Evolutionary conservation across 2,329 filamentous ascomycete genomes (phyloP), one percentile per base, ranked within the genome.

Genomic region (Fusarium ramigenum): DNA sequence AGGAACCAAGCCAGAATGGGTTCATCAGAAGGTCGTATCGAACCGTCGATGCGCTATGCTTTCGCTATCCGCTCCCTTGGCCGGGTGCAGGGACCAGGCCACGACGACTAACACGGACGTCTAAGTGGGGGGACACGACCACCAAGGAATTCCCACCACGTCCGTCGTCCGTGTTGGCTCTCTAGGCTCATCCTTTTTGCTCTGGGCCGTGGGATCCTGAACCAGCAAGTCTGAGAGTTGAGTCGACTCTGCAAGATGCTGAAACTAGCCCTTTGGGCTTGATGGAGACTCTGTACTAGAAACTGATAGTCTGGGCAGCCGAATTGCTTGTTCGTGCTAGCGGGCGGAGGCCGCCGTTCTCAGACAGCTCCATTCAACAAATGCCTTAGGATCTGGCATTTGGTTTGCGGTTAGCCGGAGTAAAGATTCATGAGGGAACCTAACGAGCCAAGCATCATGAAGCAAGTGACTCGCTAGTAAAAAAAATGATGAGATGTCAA

Each of bases 1-100:
- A 69, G 52, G 57, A 66, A 37, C 60, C 60, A 66, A 73, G 70
- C 60, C 46, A 65, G 42, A 73, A 60, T 73, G 53, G 54, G 49
- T 67, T 67, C 70, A 73, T 70, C 23, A 50, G 47, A 52, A 50
- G 44, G 54, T 61, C 54, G 54, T 60, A 69, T 69, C 44, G 39
- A 70, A 58, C 57, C 57, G 54, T 60, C 47, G 63, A 60, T 64
- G 53, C 64, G 50, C 69, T 69, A 57, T 37, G 39, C 54, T 44
- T 25, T 44, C 28, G 54, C 30, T 58, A 66, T 71, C 57, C 53
- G 69, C 67, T 71, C 46, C 47, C 42, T 70, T 40, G 49, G 37
- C 54, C 62, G 70, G 60, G 66, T 73, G 71, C 70, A 74, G 46
- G 70, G 70, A 72, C 57, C 65, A 62, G 69, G 65, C 37, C 57